Conservation (phyloP, 1,284 basidiomycete genomes). For the Boletus austroedulis region DNA sequence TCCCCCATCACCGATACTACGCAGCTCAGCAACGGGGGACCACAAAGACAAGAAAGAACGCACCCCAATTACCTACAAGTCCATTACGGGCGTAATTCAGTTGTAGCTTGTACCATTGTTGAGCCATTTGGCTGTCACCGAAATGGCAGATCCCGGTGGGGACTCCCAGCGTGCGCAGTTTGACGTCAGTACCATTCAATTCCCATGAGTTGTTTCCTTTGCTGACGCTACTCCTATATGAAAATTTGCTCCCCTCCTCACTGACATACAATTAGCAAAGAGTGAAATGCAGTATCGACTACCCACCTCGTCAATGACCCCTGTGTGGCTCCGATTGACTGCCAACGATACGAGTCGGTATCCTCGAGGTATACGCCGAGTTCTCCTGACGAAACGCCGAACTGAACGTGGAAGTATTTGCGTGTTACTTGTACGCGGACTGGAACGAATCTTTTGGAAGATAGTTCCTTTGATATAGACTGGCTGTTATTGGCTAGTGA, state of each 20-base stretch:
- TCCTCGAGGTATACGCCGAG: background rate
- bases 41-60: background rate
- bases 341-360: background rate
- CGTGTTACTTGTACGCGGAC: background rate
- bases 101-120: background rate
- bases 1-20: background rate
- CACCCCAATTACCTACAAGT: background rate
- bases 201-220: background rate
- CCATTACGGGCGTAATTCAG: background rate
- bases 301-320: background rate
- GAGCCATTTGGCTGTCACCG: background rate
- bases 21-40: background rate
- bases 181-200: background rate
- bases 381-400: background rate
- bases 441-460: background rate
- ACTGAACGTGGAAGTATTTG: background rate
- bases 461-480: too few relatives aligned
- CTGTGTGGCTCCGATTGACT: background rate
- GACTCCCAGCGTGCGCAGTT: background rate
- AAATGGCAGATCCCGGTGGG: background rate
- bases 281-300: too few relatives aligned
- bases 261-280: background rate
- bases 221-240: background rate
- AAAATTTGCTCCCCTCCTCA: background rate
- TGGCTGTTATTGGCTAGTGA: too few relatives aligned